A percentile compares a stretch with the other conserved stretches of the same genome.
Conservation (phyloP, 805 yeast genomes). For the Candida lessepsii region DNA sequence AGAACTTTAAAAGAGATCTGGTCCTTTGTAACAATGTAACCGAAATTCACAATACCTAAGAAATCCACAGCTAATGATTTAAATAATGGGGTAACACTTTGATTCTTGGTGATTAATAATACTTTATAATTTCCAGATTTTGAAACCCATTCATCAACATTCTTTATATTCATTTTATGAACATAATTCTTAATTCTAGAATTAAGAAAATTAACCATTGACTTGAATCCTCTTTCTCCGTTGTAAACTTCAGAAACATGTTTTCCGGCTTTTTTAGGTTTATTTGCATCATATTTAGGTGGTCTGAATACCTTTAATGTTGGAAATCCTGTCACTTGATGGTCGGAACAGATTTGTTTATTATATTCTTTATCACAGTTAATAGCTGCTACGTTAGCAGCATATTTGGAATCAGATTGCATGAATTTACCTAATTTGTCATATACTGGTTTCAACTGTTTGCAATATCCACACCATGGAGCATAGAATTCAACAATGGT, state of each 20-base stretch:
- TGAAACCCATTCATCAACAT: conserved; percentile 22
- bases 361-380: conserved; percentile 77
- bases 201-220: conserved; percentile 53
- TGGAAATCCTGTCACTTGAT: conserved; percentile 77
- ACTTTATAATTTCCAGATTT: conserved; percentile 35
- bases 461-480: conserved; percentile 98
- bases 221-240: conserved; percentile 59
- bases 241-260: conserved; percentile 58
- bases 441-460: conserved; percentile 62
- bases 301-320: conserved; percentile 82
- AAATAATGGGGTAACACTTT: conserved; percentile 50
- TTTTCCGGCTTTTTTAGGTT: conserved; percentile 12
- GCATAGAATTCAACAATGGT: conserved; percentile 88
- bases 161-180: conserved; percentile 40
- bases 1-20: conserved; percentile 14
- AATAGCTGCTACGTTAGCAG: conserved; percentile 72
- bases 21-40: conserved; percentile 30
- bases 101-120: conserved; percentile 53
- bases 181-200: conserved; percentile 67
- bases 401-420: conserved; percentile 45
- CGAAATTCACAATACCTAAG: conserved; percentile 49
- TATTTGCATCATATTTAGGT: conserved; percentile 49
- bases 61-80: conserved; percentile 73
- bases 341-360: conserved; percentile 63
- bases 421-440: conserved; percentile 61